Conservation (phyloP, 768 basidiomycete genomes). For the Cyathus striatus region DNA sequence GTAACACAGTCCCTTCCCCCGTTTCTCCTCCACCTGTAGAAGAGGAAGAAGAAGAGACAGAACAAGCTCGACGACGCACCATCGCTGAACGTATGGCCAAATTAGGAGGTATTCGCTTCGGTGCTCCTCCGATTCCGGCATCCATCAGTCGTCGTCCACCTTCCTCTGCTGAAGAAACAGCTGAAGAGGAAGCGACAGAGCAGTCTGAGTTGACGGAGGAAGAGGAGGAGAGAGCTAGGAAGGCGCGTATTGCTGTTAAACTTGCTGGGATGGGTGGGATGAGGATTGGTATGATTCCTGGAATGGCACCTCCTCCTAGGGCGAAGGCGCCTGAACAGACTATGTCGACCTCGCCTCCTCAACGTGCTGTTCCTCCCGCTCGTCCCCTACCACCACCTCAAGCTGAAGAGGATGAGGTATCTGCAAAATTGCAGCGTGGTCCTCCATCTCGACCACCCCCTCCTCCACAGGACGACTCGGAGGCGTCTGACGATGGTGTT, state of each 20-base stretch:
- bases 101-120: constrained; percentile 81
- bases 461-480: neutral
- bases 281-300: constrained; percentile 54
- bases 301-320: constrained; percentile 12
- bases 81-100: constrained; percentile 96
- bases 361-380: constrained; percentile 16
- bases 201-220: constrained; percentile 33
- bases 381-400: constrained; percentile 22
- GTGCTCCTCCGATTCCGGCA: constrained; percentile 49
- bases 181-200: constrained; percentile 18
- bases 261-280: constrained; percentile 52
- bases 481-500: constrained; percentile 54
- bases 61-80: constrained; percentile 54
- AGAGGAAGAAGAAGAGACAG: constrained; percentile 36
- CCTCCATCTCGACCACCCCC: constrained; percentile 3
- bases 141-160: constrained; percentile 31
- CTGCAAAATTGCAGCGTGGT: constrained; percentile 42
- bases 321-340: no score
- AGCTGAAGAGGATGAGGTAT: constrained; percentile 25
- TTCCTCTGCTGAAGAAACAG: constrained; percentile 25
- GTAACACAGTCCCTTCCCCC: constrained; percentile 1
- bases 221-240: constrained; percentile 58
- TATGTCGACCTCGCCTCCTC: no score
- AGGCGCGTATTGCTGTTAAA: constrained; percentile 48
- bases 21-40: constrained; percentile 14